phyloP scores from a whole-genome alignment of 1,139 yeast genomes.

The Pichia sp. region DNA sequence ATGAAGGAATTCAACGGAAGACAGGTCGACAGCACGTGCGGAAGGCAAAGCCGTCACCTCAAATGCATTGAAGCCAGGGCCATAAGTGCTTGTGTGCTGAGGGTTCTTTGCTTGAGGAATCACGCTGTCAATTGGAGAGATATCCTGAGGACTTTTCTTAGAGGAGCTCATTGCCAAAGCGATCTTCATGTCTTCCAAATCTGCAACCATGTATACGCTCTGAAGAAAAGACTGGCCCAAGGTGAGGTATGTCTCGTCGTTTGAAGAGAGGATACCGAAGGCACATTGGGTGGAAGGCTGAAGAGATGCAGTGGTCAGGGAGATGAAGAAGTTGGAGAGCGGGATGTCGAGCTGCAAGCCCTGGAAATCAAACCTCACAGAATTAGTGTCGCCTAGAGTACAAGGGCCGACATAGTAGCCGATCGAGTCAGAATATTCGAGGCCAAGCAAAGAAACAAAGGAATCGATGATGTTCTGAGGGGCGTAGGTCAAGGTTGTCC shows the following conservation, averaged over 20 bases:
- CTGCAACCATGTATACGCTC: conserved; percentile 72
- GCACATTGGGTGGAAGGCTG: conserved; percentile 17
- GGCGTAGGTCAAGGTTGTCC: conserved; percentile 56
- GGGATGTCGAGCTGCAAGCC: conserved; percentile 47
- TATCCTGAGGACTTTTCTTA: not conserved
- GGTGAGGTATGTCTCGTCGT: conserved; percentile 32
- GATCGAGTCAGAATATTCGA: conserved; percentile 32
- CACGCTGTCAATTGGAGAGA: conserved; percentile 4
- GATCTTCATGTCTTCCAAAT: conserved; percentile 59
- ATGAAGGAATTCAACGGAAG: not conserved
- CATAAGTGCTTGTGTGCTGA: conserved; percentile 9
- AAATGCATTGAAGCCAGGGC: conserved; percentile 7
- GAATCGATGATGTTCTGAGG: conserved; percentile 40
- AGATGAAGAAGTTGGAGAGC: conserved; percentile 35
- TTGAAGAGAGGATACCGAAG: conserved; percentile 28
- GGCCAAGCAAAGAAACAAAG: conserved; percentile 39
- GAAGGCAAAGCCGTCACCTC: conserved; percentile 7
- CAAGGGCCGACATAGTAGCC: conserved; percentile 38
- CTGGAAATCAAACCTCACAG: conserved; percentile 45
- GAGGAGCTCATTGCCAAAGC: conserved; percentile 52
- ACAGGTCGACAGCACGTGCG: not conserved
- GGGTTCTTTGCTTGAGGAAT: conserved; percentile 16
- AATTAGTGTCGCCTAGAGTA: conserved; percentile 29
- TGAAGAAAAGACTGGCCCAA: conserved; percentile 76
- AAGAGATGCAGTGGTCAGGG: not conserved